Evolutionary conservation across 129 eudicot genomes (phyloP).

Genomic region (Lonicera japonica): DNA sequence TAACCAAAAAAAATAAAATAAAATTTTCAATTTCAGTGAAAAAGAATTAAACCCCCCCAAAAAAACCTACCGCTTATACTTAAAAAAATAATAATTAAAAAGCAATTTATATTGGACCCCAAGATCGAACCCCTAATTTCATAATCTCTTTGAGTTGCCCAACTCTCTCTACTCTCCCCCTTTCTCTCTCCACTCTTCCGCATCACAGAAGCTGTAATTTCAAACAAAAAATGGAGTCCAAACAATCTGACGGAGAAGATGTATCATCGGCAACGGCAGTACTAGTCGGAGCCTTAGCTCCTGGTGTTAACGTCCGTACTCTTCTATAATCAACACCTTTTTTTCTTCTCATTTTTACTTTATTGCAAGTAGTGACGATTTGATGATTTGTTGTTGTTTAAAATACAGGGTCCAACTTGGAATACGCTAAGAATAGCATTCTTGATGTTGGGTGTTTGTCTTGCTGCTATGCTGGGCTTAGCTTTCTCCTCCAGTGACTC

Average conservation of each 20-base stretch:
- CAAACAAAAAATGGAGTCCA: slow-evolving; percentile 40
- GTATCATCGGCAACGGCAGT: slow-evolving; percentile 70
- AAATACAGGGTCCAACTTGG: slow-evolving; percentile 86
- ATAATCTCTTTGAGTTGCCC: no score
- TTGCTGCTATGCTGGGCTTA: slow-evolving; percentile 72
- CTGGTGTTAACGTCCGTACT: slow-evolving; percentile 77
- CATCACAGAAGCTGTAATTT: not conserved
- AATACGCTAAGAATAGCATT: slow-evolving; percentile 66
- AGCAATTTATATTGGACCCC: no score
- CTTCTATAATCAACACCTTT: not conserved
- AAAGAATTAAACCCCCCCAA: no score
- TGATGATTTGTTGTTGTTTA: slow-evolving; percentile 23
- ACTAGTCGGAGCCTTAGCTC: slow-evolving; percentile 76
- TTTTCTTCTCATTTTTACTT: not conserved
- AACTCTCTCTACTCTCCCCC: not conserved
- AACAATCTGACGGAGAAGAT: slow-evolving; percentile 22
- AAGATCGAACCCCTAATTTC: no score
- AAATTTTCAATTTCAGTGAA: no score
- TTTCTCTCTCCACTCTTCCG: slow-evolving; percentile 1
- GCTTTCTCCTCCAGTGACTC: slow-evolving; percentile 82
- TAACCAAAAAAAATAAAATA: no score
- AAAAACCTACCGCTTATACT: no score
- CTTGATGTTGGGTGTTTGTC: slow-evolving; percentile 81
- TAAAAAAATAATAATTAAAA: no score
- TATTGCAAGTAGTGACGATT: not conserved